Conservation (phyloP, 2,329 filamentous ascomycete species). For the Xylaria sp. region DNA sequence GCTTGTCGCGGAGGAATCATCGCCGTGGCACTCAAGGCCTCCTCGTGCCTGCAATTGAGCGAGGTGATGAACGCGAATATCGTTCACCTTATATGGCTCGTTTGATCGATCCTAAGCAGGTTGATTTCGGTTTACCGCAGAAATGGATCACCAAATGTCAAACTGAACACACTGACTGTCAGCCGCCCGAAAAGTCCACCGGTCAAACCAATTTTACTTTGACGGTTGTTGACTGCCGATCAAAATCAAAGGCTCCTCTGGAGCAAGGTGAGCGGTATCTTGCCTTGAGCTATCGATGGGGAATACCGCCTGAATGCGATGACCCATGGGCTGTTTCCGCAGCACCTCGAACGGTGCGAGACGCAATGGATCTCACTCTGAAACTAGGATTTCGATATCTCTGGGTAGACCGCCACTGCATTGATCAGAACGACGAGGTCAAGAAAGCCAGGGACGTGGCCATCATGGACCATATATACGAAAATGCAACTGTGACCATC, state of each 20-base stretch:
- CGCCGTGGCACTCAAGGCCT: conserved; percentile 20
- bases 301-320: conserved; percentile 7
- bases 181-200: not conserved
- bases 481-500: conserved; percentile 25
- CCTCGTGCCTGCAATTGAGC: conserved; percentile 10
- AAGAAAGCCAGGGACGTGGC: conserved; percentile 11
- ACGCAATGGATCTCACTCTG: conserved; percentile 22
- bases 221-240: conserved; percentile 13
- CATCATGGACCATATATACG: conserved; percentile 26
- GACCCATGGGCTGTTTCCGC: conserved; percentile 23
- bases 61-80: not conserved
- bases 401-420: conserved; percentile 27
- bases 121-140: conserved; percentile 16
- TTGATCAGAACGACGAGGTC: conserved; percentile 19
- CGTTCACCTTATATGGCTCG: conserved; percentile 12
- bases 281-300: conserved; percentile 24
- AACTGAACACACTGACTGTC: conserved; percentile 11
- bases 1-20: conserved; percentile 18
- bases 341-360: conserved; percentile 20
- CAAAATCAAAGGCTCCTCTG: not conserved
- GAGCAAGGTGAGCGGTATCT: conserved; percentile 7
- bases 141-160: conserved; percentile 23
- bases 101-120: conserved; percentile 12
- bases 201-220: not conserved
- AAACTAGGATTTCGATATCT: conserved; percentile 17